Conservation (phyloP, 2,329 filamentous ascomycete species). For the Sporothrix schenckii region DNA sequence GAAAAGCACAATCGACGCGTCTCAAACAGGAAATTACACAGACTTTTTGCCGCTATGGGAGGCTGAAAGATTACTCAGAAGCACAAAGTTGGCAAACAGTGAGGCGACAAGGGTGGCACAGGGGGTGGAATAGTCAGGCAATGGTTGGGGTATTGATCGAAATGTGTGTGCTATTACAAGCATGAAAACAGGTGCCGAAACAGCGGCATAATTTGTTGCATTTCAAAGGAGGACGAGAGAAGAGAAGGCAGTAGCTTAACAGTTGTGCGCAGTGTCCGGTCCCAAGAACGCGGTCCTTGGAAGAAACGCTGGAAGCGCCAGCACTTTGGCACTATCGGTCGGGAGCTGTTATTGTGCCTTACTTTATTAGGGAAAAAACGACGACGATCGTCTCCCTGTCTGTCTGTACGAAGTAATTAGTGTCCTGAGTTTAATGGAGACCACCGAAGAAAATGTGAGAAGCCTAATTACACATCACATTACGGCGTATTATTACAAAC, state of each 20-base stretch:
- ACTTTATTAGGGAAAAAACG: not conserved
- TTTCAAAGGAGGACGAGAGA: too few relatives aligned
- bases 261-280: not conserved
- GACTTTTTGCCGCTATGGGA: not conserved
- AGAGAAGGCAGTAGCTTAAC: too few relatives aligned
- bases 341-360: not conserved
- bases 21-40: not conserved
- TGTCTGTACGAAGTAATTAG: too few relatives aligned
- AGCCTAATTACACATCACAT: too few relatives aligned
- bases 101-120: not conserved
- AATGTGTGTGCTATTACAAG: not conserved
- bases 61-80: not conserved
- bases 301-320: slow-evolving; percentile 6
- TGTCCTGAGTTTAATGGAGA: not conserved
- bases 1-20: not conserved
- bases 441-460: not conserved
- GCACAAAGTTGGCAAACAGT: not conserved
- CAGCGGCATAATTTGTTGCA: not conserved
- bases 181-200: not conserved
- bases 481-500: not conserved
- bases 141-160: not conserved
- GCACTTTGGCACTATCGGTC: not conserved
- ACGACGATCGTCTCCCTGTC: slow-evolving; percentile 4
- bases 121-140: not conserved
- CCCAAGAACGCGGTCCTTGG: slow-evolving; percentile 11